Conservation (phyloP, 1,284 basidiomycete species). For the Thecaphora frezii region DNA sequence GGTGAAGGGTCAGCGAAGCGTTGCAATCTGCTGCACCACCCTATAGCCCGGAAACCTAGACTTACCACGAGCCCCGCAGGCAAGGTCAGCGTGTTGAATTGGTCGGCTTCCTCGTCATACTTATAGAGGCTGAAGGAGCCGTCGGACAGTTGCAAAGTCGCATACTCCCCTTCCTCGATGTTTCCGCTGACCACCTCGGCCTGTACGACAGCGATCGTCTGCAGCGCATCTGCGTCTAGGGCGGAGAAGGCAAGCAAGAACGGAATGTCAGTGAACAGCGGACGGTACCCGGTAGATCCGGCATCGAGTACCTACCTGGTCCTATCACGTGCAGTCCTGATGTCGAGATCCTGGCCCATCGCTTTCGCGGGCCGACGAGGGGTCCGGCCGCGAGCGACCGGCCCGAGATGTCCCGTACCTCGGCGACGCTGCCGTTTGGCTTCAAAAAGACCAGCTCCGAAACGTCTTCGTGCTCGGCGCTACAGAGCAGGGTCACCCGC, state of each 20-base stretch:
- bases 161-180: slow-evolving; percentile 23
- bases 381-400: not conserved
- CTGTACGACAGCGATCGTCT: not conserved
- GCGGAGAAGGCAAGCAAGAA: not conserved
- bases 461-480: not conserved
- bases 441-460: not conserved
- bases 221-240: not conserved
- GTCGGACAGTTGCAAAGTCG: slow-evolving; percentile 13
- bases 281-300: too few relatives aligned
- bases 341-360: not conserved
- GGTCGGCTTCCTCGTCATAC: slow-evolving; percentile 1
- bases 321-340: not conserved
- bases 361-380: not conserved
- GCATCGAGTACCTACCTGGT: not conserved
- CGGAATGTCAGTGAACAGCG: too few relatives aligned
- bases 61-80: not conserved
- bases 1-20: too few relatives aligned
- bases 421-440: not conserved
- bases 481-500: not conserved
- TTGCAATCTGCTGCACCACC: too few relatives aligned
- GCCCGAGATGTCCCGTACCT: not conserved
- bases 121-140: slow-evolving; percentile 5
- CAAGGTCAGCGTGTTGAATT: slow-evolving; percentile 11
- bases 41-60: too few relatives aligned
- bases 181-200: slow-evolving; percentile 5